A percentile compares a stretch with the other conserved stretches of the same genome.
Evolutionary conservation across 441 rosid species (phyloP).

Genomic region (Bocquillonia castaneifolia): DNA sequence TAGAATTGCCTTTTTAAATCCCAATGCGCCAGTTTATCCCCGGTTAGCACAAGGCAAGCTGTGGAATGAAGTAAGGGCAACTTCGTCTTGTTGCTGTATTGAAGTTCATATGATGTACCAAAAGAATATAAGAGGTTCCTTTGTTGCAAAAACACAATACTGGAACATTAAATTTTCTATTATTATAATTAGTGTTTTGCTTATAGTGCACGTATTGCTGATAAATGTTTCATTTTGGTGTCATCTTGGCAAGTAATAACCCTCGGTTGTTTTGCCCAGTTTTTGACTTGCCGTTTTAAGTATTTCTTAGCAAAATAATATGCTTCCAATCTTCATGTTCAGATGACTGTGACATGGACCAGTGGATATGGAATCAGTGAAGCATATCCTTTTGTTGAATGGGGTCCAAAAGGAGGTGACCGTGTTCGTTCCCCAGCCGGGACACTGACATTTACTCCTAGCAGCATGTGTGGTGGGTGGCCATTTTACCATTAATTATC

Average conservation of each 20-base stretch:
- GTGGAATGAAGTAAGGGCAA: constrained; percentile 72
- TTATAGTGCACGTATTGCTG: neutral
- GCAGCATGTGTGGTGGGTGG: constrained; percentile 68
- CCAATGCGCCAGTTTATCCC: constrained; percentile 76
- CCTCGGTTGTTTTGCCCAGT: neutral
- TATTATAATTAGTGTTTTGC: neutral
- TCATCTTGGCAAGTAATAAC: neutral
- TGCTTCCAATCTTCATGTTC: constrained; percentile 17
- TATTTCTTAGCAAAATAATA: constrained; percentile 5
- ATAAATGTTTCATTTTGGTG: neutral
- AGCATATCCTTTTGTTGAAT: constrained; percentile 75
- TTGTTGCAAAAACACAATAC: neutral
- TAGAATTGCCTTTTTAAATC: constrained; percentile 48
- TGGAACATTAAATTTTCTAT: neutral
- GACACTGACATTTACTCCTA: constrained; percentile 56
- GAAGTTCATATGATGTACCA: neutral
- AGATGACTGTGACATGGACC: constrained; percentile 94
- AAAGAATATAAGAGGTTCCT: neutral
- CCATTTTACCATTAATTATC: constrained; percentile 4
- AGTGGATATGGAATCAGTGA: constrained; percentile 67
- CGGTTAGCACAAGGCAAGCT: constrained; percentile 72
- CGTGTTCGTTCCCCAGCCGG: constrained; percentile 58
- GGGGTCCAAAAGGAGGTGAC: constrained; percentile 55
- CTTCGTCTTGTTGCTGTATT: neutral
- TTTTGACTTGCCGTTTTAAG: neutral